Evolutionary conservation across 768 basidiomycete species (phyloP).

Genomic region (Boletus rubescentipes): DNA sequence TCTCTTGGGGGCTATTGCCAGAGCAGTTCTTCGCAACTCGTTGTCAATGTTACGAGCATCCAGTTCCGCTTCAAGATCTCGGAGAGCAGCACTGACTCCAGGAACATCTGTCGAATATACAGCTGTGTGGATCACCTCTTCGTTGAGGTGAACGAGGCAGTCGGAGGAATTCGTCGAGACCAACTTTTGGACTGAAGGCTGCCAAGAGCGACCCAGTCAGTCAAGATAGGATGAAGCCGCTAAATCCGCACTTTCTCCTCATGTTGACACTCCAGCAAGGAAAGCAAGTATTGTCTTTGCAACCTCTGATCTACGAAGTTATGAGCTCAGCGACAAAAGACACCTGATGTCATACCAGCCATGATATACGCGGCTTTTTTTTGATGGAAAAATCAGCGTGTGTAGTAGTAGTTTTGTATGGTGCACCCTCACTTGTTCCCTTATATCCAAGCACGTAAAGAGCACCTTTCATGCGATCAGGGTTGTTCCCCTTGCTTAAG

Average conservation of each 20-base stretch:
- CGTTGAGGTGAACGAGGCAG: conserved; percentile 55
- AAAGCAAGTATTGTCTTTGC: conserved; percentile 56
- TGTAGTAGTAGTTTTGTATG: background rate
- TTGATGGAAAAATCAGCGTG: conserved; percentile 9
- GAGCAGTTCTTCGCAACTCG: conserved; percentile 43
- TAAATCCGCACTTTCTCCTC: conserved; percentile 69
- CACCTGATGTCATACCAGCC: conserved; percentile 45
- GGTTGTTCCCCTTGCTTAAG: conserved; percentile 72
- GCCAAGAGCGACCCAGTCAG: conserved; percentile 44
- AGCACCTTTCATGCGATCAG: conserved; percentile 95
- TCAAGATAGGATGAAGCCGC: conserved; percentile 32
- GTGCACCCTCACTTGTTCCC: conserved; percentile 51
- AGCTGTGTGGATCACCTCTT: conserved; percentile 65
- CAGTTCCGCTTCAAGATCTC: conserved; percentile 52
- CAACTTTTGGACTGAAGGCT: conserved; percentile 21
- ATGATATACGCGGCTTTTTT: conserved; percentile 64
- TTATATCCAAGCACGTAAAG: conserved; percentile 78
- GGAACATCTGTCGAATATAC: conserved; percentile 51
- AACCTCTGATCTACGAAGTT: conserved; percentile 49
- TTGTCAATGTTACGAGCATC: conserved; percentile 41
- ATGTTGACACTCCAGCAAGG: conserved; percentile 73
- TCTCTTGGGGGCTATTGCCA: conserved; percentile 42
- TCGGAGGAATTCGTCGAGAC: conserved; percentile 55
- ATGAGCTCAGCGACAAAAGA: conserved; percentile 9
- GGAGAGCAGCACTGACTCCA: conserved; percentile 47